Conservation (phyloP, 129 eudicot genomes). For the Flaveria robusta region DNA sequence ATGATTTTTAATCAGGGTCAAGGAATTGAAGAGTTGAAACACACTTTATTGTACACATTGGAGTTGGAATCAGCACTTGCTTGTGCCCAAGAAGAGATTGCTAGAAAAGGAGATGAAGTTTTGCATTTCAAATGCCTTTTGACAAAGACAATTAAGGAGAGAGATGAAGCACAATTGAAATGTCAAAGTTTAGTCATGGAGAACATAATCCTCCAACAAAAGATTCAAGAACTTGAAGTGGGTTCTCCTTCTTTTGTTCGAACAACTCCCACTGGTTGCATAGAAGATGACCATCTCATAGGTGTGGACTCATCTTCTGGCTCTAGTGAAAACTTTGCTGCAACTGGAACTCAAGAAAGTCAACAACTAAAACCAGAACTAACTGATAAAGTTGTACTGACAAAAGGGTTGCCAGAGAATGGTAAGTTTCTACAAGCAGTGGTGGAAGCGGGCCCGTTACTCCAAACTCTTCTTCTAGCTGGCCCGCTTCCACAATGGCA, state of each 20-base stretch:
- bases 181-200: constrained; percentile 58
- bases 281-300: constrained; percentile 44
- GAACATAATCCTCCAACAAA: constrained; percentile 53
- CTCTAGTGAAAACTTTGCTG: constrained; percentile 41
- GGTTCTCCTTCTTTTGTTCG: constrained; percentile 24
- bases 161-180: constrained; percentile 67
- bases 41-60: constrained; percentile 64
- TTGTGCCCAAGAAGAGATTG: constrained; percentile 72
- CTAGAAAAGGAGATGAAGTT: constrained; percentile 75
- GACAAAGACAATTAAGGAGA: constrained; percentile 56
- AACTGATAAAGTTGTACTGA: constrained; percentile 33
- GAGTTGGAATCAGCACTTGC: constrained; percentile 67
- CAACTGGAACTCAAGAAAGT: constrained; percentile 32
- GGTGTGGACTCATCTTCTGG: constrained; percentile 52
- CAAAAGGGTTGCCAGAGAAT: constrained; percentile 65
- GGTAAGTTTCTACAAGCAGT: constrained; percentile 85
- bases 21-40: constrained; percentile 65
- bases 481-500: constrained; percentile 98
- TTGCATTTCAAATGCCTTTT: constrained; percentile 59
- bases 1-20: constrained; percentile 31
- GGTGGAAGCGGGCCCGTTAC: constrained; percentile 86
- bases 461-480: constrained; percentile 79
- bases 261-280: constrained; percentile 33
- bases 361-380: constrained; percentile 29
- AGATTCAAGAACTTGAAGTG: constrained; percentile 41